Evolutionary conservation across 805 yeast species (phyloP), one percentile per base, ranked within the genome.

Genomic region (Starmerella cellae): DNA sequence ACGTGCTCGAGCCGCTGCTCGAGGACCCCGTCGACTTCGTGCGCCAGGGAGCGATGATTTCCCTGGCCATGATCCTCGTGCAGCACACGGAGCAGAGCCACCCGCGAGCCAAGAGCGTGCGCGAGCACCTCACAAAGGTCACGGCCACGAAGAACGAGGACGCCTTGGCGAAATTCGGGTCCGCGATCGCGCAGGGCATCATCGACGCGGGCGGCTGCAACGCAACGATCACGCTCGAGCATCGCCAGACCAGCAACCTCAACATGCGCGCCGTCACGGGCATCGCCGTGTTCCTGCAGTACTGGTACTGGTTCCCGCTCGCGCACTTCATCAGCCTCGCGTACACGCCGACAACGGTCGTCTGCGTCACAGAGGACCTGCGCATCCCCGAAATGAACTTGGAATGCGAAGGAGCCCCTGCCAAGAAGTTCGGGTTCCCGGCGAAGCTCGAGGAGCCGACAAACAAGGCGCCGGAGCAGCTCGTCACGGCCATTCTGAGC

Each of bases 131-230:
- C 50, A 79, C 85, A 37, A 75, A 73, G 44, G 79, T 82, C n/a
- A 73, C 88, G 43, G 67, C 78, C 21, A 82, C 79, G 56, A 91
- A 88, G 63, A 93, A 83, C 55, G 96, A 88, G 63, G 98, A 88
- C 63, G 94, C 95, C 3, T 73, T 91, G 62, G 95, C 97, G 31
- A 87, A 85, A 65, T 91, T 88, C 64, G 98, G 98, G 59, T 96
- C 97, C 24, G 83, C 96, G 16, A 66, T 91, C 38, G 88, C 95
- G 13, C 96, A 88, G 66, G 98, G 98, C 62, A 88, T 91, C 50
- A 78, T 91, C 60, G 96, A 91, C 65, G 98, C 97, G 10, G 96
- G 98, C 63, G 98, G 98, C 11, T 77, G 97, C 59, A 91, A 91
- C 56, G 94, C 82, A n/a, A 85, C 97, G 0, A 85, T 91, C 50